A percentile compares a stretch with the other conserved stretches of the same genome.
These are phyloP conservation scores for Cyclotella kingstonii DNA, from an alignment of 108 stramenopile genomes.

Conservation along the genomic window DNA sequence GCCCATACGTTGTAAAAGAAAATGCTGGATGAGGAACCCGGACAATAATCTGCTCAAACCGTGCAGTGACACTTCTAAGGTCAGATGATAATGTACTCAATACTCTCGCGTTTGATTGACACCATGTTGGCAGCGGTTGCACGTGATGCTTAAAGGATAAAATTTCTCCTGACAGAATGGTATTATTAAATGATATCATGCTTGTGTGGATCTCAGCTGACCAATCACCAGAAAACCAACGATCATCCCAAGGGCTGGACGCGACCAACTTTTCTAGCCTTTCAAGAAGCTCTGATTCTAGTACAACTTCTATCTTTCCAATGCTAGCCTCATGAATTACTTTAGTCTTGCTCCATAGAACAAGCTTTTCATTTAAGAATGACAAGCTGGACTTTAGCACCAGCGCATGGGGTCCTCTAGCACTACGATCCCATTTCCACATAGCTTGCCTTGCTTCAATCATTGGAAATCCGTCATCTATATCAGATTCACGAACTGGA, in stretches of 20 bases:
- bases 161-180: background rate
- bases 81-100: conserved; percentile 60
- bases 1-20: conserved; percentile 48
- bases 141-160: conserved; percentile 50
- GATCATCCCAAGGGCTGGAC: conserved; percentile 46
- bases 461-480: conserved; percentile 66
- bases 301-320: conserved; percentile 53
- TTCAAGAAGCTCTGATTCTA: conserved; percentile 43
- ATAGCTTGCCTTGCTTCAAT: conserved; percentile 50
- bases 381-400: conserved; percentile 69
- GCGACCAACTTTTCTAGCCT: conserved; percentile 34
- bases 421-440: conserved; percentile 46
- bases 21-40: conserved; percentile 53
- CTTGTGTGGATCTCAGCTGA: conserved; percentile 39
- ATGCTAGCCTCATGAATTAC: conserved; percentile 66
- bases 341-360: conserved; percentile 32
- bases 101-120: conserved; percentile 43
- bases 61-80: conserved; percentile 60
- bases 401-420: conserved; percentile 50
- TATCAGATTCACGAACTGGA: conserved; percentile 10
- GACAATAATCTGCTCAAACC: conserved; percentile 42
- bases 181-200: conserved; percentile 46
- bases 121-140: conserved; percentile 51
- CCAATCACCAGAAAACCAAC: conserved; percentile 78
- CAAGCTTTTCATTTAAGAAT: conserved; percentile 35